Percentiles rank a stretch among this genome's conserved stretches.
Evolutionary conservation across 2,329 filamentous ascomycete species (phyloP).

Genomic region (Pleomassaria siparia): DNA sequence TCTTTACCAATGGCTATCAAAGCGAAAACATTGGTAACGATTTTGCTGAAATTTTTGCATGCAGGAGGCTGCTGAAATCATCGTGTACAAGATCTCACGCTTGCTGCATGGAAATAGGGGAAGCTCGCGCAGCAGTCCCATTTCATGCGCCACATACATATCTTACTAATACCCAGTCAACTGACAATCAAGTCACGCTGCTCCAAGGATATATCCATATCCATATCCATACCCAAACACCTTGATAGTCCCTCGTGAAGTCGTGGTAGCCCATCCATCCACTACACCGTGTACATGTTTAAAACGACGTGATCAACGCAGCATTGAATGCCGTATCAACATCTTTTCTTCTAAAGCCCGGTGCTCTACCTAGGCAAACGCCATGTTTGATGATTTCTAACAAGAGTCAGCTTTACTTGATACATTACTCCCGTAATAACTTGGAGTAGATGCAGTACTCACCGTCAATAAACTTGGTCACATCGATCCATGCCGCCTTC

Average conservation of each 20-base stretch:
- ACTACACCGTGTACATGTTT: background rate
- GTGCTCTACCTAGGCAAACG: constrained; percentile 48
- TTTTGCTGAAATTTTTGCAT: background rate
- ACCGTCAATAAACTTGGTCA: constrained; percentile 48
- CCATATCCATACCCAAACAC: background rate
- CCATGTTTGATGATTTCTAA: constrained; percentile 40
- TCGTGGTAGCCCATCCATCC: background rate
- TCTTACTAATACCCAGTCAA: background rate
- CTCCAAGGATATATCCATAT: background rate
- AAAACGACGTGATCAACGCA: constrained; percentile 33
- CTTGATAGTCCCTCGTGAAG: background rate
- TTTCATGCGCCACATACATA: background rate
- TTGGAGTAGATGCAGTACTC: constrained; percentile 18
- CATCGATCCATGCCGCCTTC: constrained; percentile 47
- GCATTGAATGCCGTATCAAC: constrained; percentile 45
- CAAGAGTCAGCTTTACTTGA: constrained; percentile 24
- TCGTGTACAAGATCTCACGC: too few species aligned
- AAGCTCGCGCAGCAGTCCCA: background rate
- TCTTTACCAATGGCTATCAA: too few species aligned
- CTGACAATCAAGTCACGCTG: too few species aligned
- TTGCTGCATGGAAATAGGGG: background rate
- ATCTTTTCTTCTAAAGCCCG: constrained; percentile 47
- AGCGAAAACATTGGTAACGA: too few species aligned
- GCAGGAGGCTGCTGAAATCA: background rate
- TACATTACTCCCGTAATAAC: too few species aligned